phyloP scores from a whole-genome alignment of 805 yeast species.

The Torulaspora franciscae region DNA sequence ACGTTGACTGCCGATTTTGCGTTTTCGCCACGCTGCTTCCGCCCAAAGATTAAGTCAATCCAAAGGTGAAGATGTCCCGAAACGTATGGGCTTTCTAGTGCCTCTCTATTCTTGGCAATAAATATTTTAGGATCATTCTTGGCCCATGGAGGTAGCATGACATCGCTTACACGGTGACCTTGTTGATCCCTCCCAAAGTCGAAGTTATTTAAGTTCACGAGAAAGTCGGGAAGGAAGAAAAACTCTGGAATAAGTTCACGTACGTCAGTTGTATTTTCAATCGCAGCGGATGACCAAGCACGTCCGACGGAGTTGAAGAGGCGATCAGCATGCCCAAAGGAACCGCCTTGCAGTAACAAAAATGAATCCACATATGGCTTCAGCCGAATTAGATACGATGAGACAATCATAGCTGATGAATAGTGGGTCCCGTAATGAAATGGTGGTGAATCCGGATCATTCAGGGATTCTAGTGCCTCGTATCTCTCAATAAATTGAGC shows the following conservation, averaged over 20 bases:
- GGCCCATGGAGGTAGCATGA: slow-evolving; percentile 79
- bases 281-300: slow-evolving; percentile 77
- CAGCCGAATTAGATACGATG: slow-evolving; percentile 70
- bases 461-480: slow-evolving; percentile 59
- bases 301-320: slow-evolving; percentile 67
- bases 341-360: slow-evolving; percentile 76
- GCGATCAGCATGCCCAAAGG: slow-evolving; percentile 84
- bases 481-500: slow-evolving; percentile 63
- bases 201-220: slow-evolving; percentile 58
- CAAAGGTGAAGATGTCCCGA: slow-evolving; percentile 71
- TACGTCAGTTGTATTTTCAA: slow-evolving; percentile 80
- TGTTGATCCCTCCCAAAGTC: slow-evolving; percentile 68
- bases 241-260: slow-evolving; percentile 86
- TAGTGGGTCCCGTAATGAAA: slow-evolving; percentile 93
- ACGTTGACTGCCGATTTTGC: slow-evolving; percentile 69
- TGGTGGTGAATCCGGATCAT: slow-evolving; percentile 60
- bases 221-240: slow-evolving; percentile 74
- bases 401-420: slow-evolving; percentile 89
- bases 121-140: slow-evolving; percentile 69
- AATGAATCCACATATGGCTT: slow-evolving; percentile 80
- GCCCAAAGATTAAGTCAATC: slow-evolving; percentile 84
- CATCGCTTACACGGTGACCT: slow-evolving; percentile 53
- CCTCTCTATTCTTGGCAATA: slow-evolving; percentile 71
- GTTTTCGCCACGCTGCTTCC: slow-evolving; percentile 65
- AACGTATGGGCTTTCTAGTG: slow-evolving; percentile 77